These are phyloP conservation scores for Agrocybe praecox DNA, from an alignment of 768 basidiomycete species.

Conservation along the genomic window DNA sequence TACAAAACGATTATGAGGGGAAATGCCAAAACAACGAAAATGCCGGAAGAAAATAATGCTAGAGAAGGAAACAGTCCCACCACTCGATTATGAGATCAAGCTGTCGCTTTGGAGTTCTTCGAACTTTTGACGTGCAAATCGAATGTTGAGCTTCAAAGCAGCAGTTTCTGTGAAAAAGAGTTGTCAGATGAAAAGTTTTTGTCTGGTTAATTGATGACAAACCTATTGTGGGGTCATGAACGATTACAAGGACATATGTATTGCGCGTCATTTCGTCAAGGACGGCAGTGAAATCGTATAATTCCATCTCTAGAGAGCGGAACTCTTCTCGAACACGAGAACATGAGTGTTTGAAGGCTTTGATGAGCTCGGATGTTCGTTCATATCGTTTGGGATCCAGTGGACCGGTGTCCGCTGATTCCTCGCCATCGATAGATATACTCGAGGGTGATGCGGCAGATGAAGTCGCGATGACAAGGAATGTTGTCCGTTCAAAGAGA, in stretches of 20 bases:
- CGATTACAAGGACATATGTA: constrained; percentile 89
- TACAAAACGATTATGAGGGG: constrained; percentile 17
- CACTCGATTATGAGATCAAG: constrained; percentile 34
- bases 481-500: constrained; percentile 96
- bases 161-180: constrained; percentile 66
- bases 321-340: constrained; percentile 85
- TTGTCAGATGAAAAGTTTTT: not conserved
- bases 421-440: constrained; percentile 20
- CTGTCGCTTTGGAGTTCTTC: constrained; percentile 86
- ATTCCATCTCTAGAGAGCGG: constrained; percentile 83
- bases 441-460: constrained; percentile 38
- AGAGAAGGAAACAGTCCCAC: not conserved
- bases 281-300: constrained; percentile 84
- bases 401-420: constrained; percentile 25
- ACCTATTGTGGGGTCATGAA: constrained; percentile 90
- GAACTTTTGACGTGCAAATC: constrained; percentile 84
- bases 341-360: constrained; percentile 93
- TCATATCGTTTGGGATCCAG: constrained; percentile 78
- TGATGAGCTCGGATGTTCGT: constrained; percentile 91
- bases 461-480: constrained; percentile 94
- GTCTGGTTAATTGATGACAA: constrained; percentile 5
- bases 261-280: constrained; percentile 92
- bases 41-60: constrained; percentile 2
- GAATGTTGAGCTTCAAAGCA: constrained; percentile 85
- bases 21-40: constrained; percentile 7